phyloP scores from a whole-genome alignment of 2,329 filamentous ascomycete genomes.

The Aspergillus transmontanensis region DNA sequence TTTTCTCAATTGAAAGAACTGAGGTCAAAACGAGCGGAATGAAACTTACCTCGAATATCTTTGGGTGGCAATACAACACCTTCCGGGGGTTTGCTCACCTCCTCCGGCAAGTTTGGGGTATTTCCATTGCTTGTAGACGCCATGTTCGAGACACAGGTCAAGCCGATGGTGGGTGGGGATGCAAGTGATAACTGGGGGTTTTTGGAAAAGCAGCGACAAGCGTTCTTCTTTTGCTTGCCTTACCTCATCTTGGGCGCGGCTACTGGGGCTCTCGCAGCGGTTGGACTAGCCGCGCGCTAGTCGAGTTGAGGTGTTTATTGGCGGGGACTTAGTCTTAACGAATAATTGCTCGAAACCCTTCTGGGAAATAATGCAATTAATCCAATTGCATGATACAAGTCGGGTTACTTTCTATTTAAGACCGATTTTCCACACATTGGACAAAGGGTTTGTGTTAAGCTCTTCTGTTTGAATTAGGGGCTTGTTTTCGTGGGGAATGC shows the following conservation, averaged over 20 bases:
- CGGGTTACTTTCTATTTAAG: background rate
- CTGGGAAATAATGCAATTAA: background rate
- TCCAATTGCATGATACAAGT: background rate
- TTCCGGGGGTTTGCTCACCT: constrained; percentile 75
- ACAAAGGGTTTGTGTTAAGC: background rate
- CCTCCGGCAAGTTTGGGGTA: constrained; percentile 46
- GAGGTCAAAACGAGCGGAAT: too few relatives aligned
- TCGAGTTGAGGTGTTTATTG: background rate
- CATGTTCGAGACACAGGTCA: constrained; percentile 31
- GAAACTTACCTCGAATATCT: constrained; percentile 68
- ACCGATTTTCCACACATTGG: background rate
- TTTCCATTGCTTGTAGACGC: constrained; percentile 44
- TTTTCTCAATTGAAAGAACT: background rate
- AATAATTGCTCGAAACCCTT: background rate
- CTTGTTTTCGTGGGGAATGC: background rate
- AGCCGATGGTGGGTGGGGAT: background rate
- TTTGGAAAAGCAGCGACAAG: background rate
- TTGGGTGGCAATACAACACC: constrained; percentile 84
- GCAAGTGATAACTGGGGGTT: background rate
- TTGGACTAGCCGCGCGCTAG: constrained; percentile 4
- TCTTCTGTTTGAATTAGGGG: background rate
- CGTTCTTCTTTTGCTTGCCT: constrained; percentile 4
- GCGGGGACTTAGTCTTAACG: background rate
- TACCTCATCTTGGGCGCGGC: constrained; percentile 5
- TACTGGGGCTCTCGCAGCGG: background rate